Evolutionary conservation across 2,329 filamentous ascomycete genomes (phyloP).

Genomic region (Exophiala spinifera): DNA sequence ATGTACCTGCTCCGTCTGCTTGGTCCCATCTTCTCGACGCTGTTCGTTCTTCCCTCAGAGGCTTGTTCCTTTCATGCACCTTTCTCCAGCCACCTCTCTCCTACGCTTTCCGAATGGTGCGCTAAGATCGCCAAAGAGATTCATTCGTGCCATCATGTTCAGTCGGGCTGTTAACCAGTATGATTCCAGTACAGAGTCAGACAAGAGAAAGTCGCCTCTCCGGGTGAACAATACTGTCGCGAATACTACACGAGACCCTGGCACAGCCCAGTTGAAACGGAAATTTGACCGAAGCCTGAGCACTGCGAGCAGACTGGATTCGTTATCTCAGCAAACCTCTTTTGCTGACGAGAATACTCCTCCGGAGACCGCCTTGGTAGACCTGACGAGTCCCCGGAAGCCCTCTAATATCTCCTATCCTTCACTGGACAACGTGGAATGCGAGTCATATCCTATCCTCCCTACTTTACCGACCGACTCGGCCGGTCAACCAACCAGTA

Average conservation of each 20-base stretch:
- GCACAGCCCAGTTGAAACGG: slow-evolving; percentile 14
- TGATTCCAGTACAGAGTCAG: slow-evolving; percentile 18
- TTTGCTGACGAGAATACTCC: slow-evolving; percentile 73
- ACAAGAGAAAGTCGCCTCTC: slow-evolving; percentile 22
- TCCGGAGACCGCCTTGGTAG: slow-evolving; percentile 72
- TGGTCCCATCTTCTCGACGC: background rate
- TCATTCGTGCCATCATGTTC: slow-evolving; percentile 25
- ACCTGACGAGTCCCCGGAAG: slow-evolving; percentile 61
- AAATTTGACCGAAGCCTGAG: slow-evolving; percentile 30
- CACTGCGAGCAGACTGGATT: slow-evolving; percentile 34
- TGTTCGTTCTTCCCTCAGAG: background rate
- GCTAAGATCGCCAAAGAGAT: slow-evolving; percentile 23
- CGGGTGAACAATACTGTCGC: slow-evolving; percentile 16
- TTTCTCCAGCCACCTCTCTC: slow-evolving; percentile 1
- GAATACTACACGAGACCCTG: slow-evolving; percentile 9
- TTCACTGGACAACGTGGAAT: slow-evolving; percentile 14
- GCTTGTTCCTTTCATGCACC: slow-evolving; percentile 18
- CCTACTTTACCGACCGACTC: slow-evolving; percentile 27
- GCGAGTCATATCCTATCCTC: slow-evolving; percentile 38
- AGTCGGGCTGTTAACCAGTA: slow-evolving; percentile 16
- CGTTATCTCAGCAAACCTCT: slow-evolving; percentile 50
- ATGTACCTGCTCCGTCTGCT: background rate
- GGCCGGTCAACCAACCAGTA: slow-evolving; percentile 45
- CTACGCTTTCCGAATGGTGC: slow-evolving; percentile 19
- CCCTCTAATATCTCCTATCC: slow-evolving; percentile 32